Evolutionary conservation across 2,329 filamentous ascomycete species (phyloP).

Genomic region (Fusarium guadeloupense): DNA sequence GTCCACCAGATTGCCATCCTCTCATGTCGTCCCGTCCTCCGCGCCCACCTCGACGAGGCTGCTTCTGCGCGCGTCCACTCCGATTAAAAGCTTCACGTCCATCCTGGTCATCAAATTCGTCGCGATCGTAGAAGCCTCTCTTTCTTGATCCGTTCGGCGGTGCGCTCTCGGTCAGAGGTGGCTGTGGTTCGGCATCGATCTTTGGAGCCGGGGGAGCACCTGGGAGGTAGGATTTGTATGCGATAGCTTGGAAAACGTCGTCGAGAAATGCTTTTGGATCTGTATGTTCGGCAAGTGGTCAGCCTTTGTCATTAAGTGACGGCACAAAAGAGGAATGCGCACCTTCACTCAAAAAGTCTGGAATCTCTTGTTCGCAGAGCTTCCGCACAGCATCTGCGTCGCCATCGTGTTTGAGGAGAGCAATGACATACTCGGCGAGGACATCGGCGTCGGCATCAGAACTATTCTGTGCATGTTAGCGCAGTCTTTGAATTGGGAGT

Average conservation of each 20-base stretch:
- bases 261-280: slow-evolving; percentile 67
- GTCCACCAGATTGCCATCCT: slow-evolving; percentile 27
- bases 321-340: neutral
- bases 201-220: slow-evolving; percentile 58
- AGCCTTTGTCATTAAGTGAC: slow-evolving; percentile 5
- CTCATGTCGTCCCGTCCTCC: slow-evolving; percentile 40
- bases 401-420: slow-evolving; percentile 76
- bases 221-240: slow-evolving; percentile 68
- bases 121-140: slow-evolving; percentile 49
- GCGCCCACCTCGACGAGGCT: slow-evolving; percentile 63
- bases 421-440: slow-evolving; percentile 85
- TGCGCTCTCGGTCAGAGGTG: slow-evolving; percentile 27
- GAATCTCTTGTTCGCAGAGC: slow-evolving; percentile 76
- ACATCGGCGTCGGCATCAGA: slow-evolving; percentile 84
- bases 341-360: slow-evolving; percentile 78
- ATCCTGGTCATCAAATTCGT: slow-evolving; percentile 30
- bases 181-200: slow-evolving; percentile 14
- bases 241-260: slow-evolving; percentile 74
- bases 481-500: neutral
- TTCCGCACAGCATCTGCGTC: slow-evolving; percentile 69
- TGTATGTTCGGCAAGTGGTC: slow-evolving; percentile 21
- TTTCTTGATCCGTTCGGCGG: slow-evolving; percentile 45
- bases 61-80: slow-evolving; percentile 64
- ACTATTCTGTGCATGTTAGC: slow-evolving; percentile 53
- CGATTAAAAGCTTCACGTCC: slow-evolving; percentile 39